phyloP scores from a whole-genome alignment of 371 early-diverging fungal genomes.

The Mucor racemosus region DNA sequence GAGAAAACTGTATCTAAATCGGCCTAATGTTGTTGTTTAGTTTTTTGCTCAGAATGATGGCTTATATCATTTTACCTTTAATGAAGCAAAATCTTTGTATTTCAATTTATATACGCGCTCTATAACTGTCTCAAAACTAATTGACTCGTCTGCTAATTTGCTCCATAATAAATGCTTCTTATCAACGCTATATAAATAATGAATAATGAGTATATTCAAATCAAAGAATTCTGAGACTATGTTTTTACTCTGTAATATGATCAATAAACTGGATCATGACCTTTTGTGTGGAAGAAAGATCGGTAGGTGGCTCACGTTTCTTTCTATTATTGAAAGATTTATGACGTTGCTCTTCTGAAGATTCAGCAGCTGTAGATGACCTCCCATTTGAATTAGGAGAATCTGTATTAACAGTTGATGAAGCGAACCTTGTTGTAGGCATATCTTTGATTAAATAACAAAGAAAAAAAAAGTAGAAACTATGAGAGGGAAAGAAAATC shows the following conservation, averaged over 20 bases:
- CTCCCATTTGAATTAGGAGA: background rate
- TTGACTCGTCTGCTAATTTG: background rate
- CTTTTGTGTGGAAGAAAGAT: conserved; percentile 8
- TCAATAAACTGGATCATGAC: conserved; percentile 22
- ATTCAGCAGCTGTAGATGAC: background rate
- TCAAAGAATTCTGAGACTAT: background rate
- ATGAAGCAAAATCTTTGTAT: conserved; percentile 23
- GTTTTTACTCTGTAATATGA: conserved; percentile 13
- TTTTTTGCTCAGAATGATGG: too few relatives aligned
- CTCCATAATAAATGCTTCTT: conserved; percentile 21
- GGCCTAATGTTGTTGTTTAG: background rate
- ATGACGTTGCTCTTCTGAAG: background rate
- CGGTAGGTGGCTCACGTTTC: conserved; percentile 3
- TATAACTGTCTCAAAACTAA: conserved; percentile 19
- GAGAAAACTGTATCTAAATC: background rate
- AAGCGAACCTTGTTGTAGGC: conserved; percentile 25
- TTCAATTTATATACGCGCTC: conserved; percentile 27
- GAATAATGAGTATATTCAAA: background rate
- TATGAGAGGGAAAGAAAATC: background rate
- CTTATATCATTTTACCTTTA: conserved; percentile 20
- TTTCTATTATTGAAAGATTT: conserved; percentile 19
- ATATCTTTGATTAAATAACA: background rate
- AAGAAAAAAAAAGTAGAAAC: background rate
- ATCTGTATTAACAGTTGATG: conserved; percentile 5
- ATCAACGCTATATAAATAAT: conserved; percentile 17